Conservation (phyloP, 164 flowering plant species). For the Magnolia sinica region DNA sequence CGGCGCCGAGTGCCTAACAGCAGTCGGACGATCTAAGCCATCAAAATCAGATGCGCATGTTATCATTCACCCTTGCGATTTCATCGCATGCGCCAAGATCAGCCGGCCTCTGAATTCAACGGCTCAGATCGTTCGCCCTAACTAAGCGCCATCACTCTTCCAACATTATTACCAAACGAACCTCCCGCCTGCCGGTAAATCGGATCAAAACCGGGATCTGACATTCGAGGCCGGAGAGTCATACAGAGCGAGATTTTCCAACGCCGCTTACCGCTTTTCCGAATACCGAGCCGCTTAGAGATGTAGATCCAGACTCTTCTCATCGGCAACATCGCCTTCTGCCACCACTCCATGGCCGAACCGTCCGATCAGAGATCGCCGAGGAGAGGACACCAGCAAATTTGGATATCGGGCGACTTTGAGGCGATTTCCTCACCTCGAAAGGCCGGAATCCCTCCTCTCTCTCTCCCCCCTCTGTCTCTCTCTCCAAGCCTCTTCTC, state of each 20-base stretch:
- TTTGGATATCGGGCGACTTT: neutral
- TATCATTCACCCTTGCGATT: too few species aligned
- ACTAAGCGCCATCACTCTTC: neutral
- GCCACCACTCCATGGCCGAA: conserved; percentile 26
- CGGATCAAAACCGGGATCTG: neutral
- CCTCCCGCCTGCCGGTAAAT: neutral
- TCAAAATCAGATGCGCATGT: too few species aligned
- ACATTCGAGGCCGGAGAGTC: too few species aligned
- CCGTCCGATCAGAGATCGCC: neutral
- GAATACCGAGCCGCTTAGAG: conserved; percentile 40
- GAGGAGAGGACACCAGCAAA: neutral
- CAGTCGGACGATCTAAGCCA: too few species aligned
- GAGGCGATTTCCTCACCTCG: neutral
- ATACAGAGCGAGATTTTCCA: too few species aligned
- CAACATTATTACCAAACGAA: neutral
- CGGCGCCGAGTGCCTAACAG: too few species aligned
- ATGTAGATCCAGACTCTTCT: conserved; percentile 35
- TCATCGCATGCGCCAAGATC: too few species aligned
- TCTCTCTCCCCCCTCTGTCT: neutral
- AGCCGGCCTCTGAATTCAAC: neutral
- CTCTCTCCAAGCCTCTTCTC: neutral
- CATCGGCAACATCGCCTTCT: conserved; percentile 26
- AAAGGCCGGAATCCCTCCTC: neutral
- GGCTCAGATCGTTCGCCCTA: neutral
- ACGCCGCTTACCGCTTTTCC: conserved; percentile 34